Conservation (phyloP, 129 eudicot genomes). For the Saussurea involucrata region DNA sequence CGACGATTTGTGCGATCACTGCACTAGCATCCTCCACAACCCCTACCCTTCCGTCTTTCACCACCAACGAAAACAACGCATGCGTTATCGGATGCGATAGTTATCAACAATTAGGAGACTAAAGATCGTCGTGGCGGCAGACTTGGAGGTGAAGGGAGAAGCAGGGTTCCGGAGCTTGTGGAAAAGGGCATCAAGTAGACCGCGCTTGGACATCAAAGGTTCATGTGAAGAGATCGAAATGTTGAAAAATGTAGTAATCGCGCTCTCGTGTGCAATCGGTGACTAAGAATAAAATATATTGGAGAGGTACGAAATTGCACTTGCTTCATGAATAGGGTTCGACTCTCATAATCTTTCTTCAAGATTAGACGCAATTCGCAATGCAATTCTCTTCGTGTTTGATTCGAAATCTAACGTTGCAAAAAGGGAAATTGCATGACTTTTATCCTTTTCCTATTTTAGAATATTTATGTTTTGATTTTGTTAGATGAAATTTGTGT, state of each 20-base stretch:
- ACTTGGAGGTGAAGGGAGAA: conserved; percentile 50
- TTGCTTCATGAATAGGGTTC: conserved; percentile 53
- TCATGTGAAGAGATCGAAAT: conserved; percentile 63
- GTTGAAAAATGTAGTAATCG: conserved; percentile 74
- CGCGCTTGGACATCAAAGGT: conserved; percentile 59
- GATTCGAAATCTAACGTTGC: conserved; percentile 35
- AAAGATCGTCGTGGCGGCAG: conserved; percentile 68
- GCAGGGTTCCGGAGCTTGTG: conserved; percentile 68
- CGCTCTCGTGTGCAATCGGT: conserved; percentile 55
- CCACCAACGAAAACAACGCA: too few species aligned
- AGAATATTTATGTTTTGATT: too few species aligned
- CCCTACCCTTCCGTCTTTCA: too few species aligned
- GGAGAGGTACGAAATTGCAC: conserved; percentile 64
- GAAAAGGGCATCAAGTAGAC: conserved; percentile 77
- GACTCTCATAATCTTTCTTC: conserved; percentile 63
- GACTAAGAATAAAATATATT: conserved; percentile 65
- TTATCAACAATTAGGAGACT: conserved; percentile 53
- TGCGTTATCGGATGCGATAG: conserved; percentile 24
- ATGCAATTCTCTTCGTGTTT: conserved; percentile 53
- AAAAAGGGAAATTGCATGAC: too few species aligned
- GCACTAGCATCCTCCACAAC: too few species aligned
- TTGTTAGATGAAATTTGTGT: too few species aligned
- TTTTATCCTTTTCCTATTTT: too few species aligned
- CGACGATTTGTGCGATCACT: too few species aligned
- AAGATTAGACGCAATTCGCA: conserved; percentile 80